A percentile compares a stretch with the other conserved stretches of the same genome.
phyloP scores from a whole-genome alignment of 768 basidiomycete species.

The Harrya chromipes region DNA sequence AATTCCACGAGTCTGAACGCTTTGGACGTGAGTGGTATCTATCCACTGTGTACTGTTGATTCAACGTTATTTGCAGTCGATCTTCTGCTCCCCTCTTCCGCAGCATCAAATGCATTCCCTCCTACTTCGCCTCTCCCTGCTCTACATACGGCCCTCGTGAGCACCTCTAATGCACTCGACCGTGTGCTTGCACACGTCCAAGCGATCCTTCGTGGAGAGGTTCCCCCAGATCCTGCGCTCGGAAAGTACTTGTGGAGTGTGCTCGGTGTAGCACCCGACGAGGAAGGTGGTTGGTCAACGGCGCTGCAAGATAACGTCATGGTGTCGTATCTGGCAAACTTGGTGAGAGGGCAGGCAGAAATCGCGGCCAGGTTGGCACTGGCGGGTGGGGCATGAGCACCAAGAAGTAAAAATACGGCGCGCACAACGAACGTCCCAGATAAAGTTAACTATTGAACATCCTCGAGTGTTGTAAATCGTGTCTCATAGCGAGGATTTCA shows the following conservation, averaged over 20 bases:
- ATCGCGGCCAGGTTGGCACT: conserved; percentile 85
- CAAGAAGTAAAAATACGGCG: conserved; percentile 4
- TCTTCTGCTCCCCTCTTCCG: conserved; percentile 59
- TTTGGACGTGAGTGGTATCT: conserved; percentile 65
- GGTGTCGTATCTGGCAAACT: conserved; percentile 91
- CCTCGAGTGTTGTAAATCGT: conserved; percentile 93
- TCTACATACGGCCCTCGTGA: conserved; percentile 48
- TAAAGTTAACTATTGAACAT: conserved; percentile 84
- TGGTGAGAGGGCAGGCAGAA: conserved; percentile 92
- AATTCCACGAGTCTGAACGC: conserved; percentile 79
- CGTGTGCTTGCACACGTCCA: conserved; percentile 84
- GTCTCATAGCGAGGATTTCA: conserved; percentile 85
- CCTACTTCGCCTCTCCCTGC: conserved; percentile 60
- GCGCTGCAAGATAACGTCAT: conserved; percentile 90
- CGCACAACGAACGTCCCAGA: not conserved
- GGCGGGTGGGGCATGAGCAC: conserved; percentile 39
- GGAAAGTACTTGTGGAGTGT: conserved; percentile 92
- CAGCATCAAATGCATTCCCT: conserved; percentile 35
- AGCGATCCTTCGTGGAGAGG: conserved; percentile 73
- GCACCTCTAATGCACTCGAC: conserved; percentile 76
- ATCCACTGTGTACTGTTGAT: not conserved
- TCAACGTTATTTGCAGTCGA: conserved; percentile 58
- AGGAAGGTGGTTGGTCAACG: conserved; percentile 71
- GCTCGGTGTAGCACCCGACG: conserved; percentile 66
- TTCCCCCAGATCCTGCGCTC: conserved; percentile 76